A percentile compares a stretch with the other conserved stretches of the same genome.
phyloP scores from a whole-genome alignment of 139 green algal genomes.

The Limnomonas spitsbergensis region DNA sequence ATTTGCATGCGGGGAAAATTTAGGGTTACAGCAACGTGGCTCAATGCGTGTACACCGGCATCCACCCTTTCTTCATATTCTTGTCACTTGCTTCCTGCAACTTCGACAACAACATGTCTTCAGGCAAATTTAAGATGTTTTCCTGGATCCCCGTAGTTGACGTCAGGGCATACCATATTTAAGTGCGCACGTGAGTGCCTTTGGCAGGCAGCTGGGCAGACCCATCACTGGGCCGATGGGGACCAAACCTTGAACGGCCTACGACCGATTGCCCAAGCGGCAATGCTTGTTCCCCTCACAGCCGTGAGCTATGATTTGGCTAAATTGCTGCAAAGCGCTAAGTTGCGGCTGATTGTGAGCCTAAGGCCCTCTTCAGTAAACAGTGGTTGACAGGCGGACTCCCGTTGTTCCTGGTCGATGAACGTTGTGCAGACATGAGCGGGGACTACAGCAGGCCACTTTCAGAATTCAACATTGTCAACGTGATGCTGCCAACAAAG shows the following conservation, averaged over 20 bases:
- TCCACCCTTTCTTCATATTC: no score
- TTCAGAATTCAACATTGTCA: constrained; percentile 21
- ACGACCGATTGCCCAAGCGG: no score
- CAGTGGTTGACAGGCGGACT: not conserved
- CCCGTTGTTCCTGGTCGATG: not conserved
- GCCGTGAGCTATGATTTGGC: not conserved
- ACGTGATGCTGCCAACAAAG: constrained; percentile 21
- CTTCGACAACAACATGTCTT: no score
- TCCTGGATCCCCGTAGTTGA: no score
- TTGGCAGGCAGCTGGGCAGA: no score
- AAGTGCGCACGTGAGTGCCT: no score
- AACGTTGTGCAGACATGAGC: not conserved
- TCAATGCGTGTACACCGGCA: no score
- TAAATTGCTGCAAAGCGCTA: not conserved
- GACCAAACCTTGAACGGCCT: no score
- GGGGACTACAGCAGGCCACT: constrained; percentile 9
- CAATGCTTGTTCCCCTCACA: not conserved
- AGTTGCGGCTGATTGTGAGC: not conserved
- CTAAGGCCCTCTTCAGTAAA: not conserved
- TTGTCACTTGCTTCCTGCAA: no score
- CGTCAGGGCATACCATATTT: no score
- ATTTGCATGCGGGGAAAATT: not conserved
- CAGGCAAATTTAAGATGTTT: not conserved
- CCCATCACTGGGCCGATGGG: no score
- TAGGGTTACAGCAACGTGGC: no score